Percentiles rank a stretch among this genome's conserved stretches.
phyloP scores from a whole-genome alignment of 164 flowering plant genomes.

The Dillenia turbinata region DNA sequence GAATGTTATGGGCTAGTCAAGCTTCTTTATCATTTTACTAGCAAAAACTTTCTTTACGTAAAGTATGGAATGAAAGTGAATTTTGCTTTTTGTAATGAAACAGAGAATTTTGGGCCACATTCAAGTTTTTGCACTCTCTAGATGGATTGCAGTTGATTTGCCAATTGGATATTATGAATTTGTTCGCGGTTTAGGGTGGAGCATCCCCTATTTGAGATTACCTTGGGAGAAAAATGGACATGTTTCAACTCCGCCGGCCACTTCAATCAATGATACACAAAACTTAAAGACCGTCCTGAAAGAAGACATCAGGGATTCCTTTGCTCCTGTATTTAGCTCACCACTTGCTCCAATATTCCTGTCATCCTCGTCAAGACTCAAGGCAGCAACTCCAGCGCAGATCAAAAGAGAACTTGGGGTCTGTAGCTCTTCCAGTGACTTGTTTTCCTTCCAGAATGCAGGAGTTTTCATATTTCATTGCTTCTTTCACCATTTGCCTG shows the following conservation, averaged over 20 bases:
- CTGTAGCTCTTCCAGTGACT: conserved; percentile 55
- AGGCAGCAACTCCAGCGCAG: conserved; percentile 10
- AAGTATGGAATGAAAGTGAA: no score
- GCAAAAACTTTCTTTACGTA: no score
- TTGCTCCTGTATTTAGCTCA: conserved; percentile 46
- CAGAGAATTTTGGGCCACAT: conserved; percentile 86
- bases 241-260: conserved; percentile 28
- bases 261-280: conserved; percentile 15
- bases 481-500: not conserved
- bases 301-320: conserved; percentile 19
- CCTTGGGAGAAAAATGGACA: conserved; percentile 72
- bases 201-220: conserved; percentile 74
- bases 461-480: no score
- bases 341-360: conserved; percentile 55
- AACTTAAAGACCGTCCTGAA: conserved; percentile 12
- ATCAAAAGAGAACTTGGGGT: conserved; percentile 37
- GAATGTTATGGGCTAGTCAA: no score
- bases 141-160: conserved; percentile 68
- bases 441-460: not conserved
- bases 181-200: conserved; percentile 74
- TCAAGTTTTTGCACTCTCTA: conserved; percentile 88
- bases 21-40: no score
- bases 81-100: not conserved
- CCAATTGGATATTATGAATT: conserved; percentile 85
- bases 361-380: no score